Base-by-base conservation (phyloP, 306 rosid species). In the Cyclanthera cordifolia region DNA sequence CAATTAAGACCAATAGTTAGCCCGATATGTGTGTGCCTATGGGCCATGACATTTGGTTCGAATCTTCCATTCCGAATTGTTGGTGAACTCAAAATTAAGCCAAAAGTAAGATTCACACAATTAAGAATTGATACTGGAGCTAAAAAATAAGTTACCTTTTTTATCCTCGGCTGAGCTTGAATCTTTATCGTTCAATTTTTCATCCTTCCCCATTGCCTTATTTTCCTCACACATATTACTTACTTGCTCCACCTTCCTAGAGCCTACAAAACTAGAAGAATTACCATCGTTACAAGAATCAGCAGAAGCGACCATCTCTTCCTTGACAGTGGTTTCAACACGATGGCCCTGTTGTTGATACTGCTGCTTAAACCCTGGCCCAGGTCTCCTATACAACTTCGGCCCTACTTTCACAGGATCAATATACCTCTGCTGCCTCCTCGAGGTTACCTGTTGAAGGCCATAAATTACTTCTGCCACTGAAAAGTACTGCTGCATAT, bases 401-500 rank as follows among this genome's bases (percentile, higher is more conserved):
- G 55, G 56, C 66, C 82, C 89, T 48, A 61, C 60, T 66, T 89
- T 89, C 56, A 72, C 83, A 0, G 84, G 87, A 51, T 90, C 97
- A 63, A 54, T 25, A 80, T 72, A 73, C 77, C 87, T 85, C 76
- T 82, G 97, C 79, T 90, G 99, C 84, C 76, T 84, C 85, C 87
- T 84, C 87, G 86, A 86, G 0, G 85, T 80, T 52, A 77, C 97
- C 72, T 94, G 97, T 49, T 94, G 91, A 69, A 94, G 81, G 0
- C 90, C 80, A 69, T 75, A 78, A n/a, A 58, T 55, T 34, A 90
- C 99, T 21, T 94, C 97, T 1, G 87, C 82, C 65, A 94, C 92
- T 0, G 99, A 81, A 81, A 83, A 94, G 78, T 88, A 88, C 57
- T 90, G 97, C 83, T 94, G 99, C 99, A 94, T 90, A 79, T 90